phyloP scores from a whole-genome alignment of 805 yeast genomes.

The Sugiyamaella chiloensis region DNA sequence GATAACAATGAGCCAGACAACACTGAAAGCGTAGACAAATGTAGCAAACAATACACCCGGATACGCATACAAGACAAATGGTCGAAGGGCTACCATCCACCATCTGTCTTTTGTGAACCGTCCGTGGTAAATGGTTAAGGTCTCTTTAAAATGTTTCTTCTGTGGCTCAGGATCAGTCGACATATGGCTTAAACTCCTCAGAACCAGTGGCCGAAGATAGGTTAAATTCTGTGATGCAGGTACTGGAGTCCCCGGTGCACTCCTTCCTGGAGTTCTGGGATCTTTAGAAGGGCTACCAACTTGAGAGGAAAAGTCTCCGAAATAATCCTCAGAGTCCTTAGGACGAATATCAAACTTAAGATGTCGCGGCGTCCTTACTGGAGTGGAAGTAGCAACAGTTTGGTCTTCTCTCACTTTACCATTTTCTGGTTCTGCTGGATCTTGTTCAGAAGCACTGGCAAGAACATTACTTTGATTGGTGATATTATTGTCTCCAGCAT shows the following conservation, averaged over 20 bases:
- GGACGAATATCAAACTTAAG: not conserved
- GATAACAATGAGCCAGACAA: constrained; percentile 61
- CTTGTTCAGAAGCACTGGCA: no score
- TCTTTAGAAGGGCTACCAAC: not conserved
- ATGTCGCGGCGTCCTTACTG: not conserved
- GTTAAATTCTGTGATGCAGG: constrained; percentile 1
- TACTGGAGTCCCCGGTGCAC: constrained; percentile 5
- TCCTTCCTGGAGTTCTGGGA: not conserved
- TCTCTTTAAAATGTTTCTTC: constrained; percentile 31
- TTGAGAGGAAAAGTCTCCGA: constrained; percentile 3
- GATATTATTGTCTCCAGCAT: not conserved
- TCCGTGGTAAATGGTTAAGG: constrained; percentile 47
- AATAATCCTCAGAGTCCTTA: constrained; percentile 1
- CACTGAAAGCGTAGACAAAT: constrained; percentile 52
- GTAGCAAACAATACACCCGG: constrained; percentile 53
- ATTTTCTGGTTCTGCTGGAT: no score
- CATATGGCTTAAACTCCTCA: constrained; percentile 8
- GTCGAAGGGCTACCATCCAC: constrained; percentile 56
- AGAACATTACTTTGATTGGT: no score
- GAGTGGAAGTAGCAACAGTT: not conserved
- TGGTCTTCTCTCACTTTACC: no score
- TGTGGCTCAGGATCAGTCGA: not conserved
- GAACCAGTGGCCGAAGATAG: constrained; percentile 8
- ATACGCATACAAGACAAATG: constrained; percentile 47
- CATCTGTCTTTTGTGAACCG: constrained; percentile 48